Percentiles rank a stretch among this genome's conserved stretches.
These are phyloP conservation scores for Gliomastix tumulicola DNA, from an alignment of 2,329 filamentous ascomycete genomes.

Conservation along the genomic window DNA sequence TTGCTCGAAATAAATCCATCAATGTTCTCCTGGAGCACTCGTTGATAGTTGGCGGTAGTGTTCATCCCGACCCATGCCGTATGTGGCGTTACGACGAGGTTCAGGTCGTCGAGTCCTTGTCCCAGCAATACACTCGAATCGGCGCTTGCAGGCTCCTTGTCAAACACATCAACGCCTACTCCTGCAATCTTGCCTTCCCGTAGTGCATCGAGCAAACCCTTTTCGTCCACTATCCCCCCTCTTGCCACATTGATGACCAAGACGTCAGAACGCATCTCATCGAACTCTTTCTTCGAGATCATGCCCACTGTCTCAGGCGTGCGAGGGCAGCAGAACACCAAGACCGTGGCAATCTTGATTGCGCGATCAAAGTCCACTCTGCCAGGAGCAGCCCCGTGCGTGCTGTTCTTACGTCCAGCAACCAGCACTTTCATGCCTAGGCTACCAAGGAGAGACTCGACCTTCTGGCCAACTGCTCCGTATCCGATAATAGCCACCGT, in stretches of 20 bases:
- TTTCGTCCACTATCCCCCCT: conserved; percentile 25
- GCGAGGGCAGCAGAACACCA: conserved; percentile 14
- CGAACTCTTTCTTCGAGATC: conserved; percentile 8
- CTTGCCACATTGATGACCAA: conserved; percentile 18
- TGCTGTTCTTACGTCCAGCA: conserved; percentile 11
- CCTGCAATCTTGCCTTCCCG: conserved; percentile 18
- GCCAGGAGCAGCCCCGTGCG: neutral
- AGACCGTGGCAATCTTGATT: conserved; percentile 10
- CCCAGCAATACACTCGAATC: conserved; percentile 3
- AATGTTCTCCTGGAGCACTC: neutral
- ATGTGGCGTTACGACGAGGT: conserved; percentile 1
- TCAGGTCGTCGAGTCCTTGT: neutral
- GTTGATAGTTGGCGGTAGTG: neutral
- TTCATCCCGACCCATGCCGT: neutral
- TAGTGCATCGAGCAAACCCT: conserved; percentile 20
- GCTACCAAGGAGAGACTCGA: conserved; percentile 10
- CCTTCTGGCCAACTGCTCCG: conserved; percentile 13
- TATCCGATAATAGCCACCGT: conserved; percentile 17
- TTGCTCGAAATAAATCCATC: no score
- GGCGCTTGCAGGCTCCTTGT: conserved; percentile 11
- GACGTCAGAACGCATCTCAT: conserved; percentile 12
- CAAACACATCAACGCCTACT: conserved; percentile 25
- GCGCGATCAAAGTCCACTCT: conserved; percentile 11
- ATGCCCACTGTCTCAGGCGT: conserved; percentile 10
- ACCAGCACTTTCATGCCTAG: conserved; percentile 15